These are phyloP conservation scores for Farysia itapuensis DNA, from an alignment of 1,284 basidiomycete species.

Conservation along the genomic window DNA sequence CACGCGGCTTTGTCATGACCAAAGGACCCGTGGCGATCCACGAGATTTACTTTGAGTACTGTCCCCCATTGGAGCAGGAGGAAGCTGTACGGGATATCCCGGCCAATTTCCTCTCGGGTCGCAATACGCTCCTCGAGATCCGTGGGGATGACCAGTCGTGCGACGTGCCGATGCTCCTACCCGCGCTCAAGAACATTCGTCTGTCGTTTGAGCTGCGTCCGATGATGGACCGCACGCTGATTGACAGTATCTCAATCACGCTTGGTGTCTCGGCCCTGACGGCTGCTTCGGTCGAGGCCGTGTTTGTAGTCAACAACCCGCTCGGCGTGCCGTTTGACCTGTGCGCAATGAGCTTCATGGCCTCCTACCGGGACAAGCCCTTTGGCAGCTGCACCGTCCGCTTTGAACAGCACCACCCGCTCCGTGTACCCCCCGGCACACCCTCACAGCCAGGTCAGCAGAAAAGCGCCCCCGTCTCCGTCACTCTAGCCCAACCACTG, in stretches of 20 bases:
- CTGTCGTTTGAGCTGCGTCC: constrained; percentile 43
- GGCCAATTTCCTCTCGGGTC: constrained; percentile 42
- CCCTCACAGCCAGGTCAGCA: constrained; percentile 22
- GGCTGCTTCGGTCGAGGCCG: constrained; percentile 33
- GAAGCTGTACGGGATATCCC: constrained; percentile 33
- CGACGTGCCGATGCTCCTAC: constrained; percentile 26
- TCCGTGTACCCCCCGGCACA: constrained; percentile 32
- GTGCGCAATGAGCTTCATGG: constrained; percentile 36
- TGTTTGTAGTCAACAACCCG: constrained; percentile 47
- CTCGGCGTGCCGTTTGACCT: constrained; percentile 43
- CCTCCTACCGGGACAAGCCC: constrained; percentile 35
- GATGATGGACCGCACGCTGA: constrained; percentile 40
- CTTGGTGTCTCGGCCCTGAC: constrained; percentile 45
- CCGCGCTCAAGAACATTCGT: constrained; percentile 30
- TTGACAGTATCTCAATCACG: constrained; percentile 45
- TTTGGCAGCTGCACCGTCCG: constrained; percentile 39
- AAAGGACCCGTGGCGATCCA: constrained; percentile 34
- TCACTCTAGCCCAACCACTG: constrained; percentile 38
- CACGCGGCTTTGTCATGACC: constrained; percentile 21
- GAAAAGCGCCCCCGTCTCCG: constrained; percentile 21
- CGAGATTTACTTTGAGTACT: constrained; percentile 43
- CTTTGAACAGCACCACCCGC: constrained; percentile 10
- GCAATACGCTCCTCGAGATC: constrained; percentile 38
- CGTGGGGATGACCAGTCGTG: constrained; percentile 43
- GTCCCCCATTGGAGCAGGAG: constrained; percentile 18